Conservation (phyloP, 345 rosid genomes). For the Combretum micranthum region DNA sequence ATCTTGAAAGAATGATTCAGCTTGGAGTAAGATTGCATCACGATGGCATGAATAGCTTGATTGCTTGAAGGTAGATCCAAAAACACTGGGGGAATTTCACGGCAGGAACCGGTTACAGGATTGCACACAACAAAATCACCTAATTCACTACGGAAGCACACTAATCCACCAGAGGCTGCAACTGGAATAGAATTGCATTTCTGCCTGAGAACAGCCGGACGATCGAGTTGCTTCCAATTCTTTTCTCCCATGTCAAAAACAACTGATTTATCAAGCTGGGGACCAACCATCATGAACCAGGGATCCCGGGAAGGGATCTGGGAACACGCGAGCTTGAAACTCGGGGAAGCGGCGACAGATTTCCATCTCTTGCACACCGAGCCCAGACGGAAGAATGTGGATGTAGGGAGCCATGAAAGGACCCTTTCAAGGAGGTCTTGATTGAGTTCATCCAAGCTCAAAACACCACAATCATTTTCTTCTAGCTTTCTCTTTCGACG, state of each 20-base stretch:
- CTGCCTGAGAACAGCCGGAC: conserved; percentile 16
- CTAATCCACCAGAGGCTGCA: conserved; percentile 73
- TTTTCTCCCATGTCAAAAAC: conserved; percentile 58
- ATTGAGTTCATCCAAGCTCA: conserved; percentile 60
- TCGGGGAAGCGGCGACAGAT: conserved; percentile 44
- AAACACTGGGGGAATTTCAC: conserved; percentile 27
- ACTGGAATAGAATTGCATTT: conserved; percentile 41
- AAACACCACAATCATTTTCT: conserved; percentile 10
- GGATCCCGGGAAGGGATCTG: conserved; percentile 64
- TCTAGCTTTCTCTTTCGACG: conserved; percentile 51
- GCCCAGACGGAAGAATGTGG: conserved; percentile 48
- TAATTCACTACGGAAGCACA: conserved; percentile 49
- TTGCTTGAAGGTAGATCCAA: conserved; percentile 10
- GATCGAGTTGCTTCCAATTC: conserved; percentile 56
- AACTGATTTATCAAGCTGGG: conserved; percentile 30
- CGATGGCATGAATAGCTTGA: conserved; percentile 57
- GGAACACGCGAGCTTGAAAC: conserved; percentile 80
- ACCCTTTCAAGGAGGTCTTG: conserved; percentile 78
- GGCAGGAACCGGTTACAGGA: conserved; percentile 59
- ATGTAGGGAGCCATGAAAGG: conserved; percentile 81
- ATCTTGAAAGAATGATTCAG: conserved; percentile 38
- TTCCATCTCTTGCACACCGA: conserved; percentile 94
- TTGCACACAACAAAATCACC: conserved; percentile 50
- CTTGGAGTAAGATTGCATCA: conserved; percentile 34
- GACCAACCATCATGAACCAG: conserved; percentile 73